Evolutionary conservation across 2,329 filamentous ascomycete genomes (phyloP), one percentile per base, ranked within the genome.

Genomic region (Clarireedia sp.): DNA sequence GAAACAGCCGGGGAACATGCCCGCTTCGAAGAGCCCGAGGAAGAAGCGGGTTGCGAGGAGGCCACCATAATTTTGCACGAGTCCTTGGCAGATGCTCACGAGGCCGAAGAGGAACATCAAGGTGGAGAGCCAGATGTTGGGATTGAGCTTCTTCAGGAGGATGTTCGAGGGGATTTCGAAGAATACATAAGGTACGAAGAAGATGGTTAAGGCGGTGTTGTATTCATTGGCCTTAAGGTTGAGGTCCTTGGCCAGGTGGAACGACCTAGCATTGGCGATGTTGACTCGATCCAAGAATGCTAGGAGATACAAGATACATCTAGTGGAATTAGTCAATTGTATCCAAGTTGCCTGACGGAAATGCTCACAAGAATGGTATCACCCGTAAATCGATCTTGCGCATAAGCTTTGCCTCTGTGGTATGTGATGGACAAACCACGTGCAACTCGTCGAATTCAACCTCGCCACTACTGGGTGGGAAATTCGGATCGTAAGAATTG

Each of bases 21-120:
- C 86, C 5, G 83, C 82, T 72, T 90, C 85, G 58, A 85, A 86
- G 0, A 89, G 24, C 5, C 91, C 91, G 0, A 96, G 78, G 69
- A 96, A 92, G 75, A 96, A 96, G 36, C 89, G 81, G 3, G 88
- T 90, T 0, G 83, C 78, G 49, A 96, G 77, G 16, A 96, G 74
- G 1, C 90, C 89, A 41, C 77, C 88, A 63, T 91, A 96, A 66
- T 82, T 95, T n/a, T 64, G 57, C 0, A 69, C 68, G 2, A 71
- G 62, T 7, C 68, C 69, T 54, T 70, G 67, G 51, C 64, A 68
- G 36, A 70, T 63, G 3, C 62, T 63, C 1, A 67, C 60, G 2
- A 70, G 10, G 5, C 69, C 69, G 95, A 96, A 69, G 2, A 73
- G 59, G 46, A 56, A 87, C 86, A 95, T 95, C 73, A 91, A 95